Evolutionary conservation across 192 early-diverging fungal species (phyloP).

Genomic region (Coemansia sp.): DNA sequence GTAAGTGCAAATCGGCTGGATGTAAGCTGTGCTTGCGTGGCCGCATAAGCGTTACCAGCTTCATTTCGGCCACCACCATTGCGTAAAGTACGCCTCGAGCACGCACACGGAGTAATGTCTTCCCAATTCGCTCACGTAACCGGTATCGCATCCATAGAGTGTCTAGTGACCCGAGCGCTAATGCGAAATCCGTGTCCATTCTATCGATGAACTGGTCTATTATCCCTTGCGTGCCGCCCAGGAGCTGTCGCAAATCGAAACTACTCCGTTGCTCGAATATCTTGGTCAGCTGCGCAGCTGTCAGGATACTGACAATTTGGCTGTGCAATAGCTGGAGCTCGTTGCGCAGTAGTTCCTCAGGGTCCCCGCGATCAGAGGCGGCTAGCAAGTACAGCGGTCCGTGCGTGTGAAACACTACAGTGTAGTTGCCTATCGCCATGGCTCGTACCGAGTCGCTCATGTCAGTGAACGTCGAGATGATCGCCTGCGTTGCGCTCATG

Average conservation of each 20-base stretch:
- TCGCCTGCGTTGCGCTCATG: constrained; percentile 89
- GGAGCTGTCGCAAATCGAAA: constrained; percentile 83
- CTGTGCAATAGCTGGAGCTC: constrained; percentile 79
- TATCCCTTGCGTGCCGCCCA: constrained; percentile 80
- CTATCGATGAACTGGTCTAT: constrained; percentile 73
- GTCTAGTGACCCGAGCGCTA: constrained; percentile 74
- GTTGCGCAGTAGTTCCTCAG: constrained; percentile 71
- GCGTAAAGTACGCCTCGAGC: constrained; percentile 76
- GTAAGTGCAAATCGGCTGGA: constrained; percentile 76
- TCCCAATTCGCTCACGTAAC: constrained; percentile 70
- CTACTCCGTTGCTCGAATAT: constrained; percentile 86
- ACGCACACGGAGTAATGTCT: constrained; percentile 56
- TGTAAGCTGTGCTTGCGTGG: constrained; percentile 79
- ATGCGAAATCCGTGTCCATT: constrained; percentile 70
- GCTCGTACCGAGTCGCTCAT: constrained; percentile 76
- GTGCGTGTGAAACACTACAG: constrained; percentile 78
- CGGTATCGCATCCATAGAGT: constrained; percentile 68
- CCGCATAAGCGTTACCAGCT: constrained; percentile 72
- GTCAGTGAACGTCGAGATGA: constrained; percentile 80
- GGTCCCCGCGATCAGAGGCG: constrained; percentile 77
- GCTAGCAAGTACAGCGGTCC: constrained; percentile 85
- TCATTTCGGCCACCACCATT: constrained; percentile 72
- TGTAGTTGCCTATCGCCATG: constrained; percentile 63
- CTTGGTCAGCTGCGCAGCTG: constrained; percentile 70
- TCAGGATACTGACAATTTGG: constrained; percentile 85